Percentiles rank a stretch among this genome's conserved stretches.
These are phyloP conservation scores for Pulveroboletus sp. DNA, from an alignment of 768 basidiomycete species.

Conservation along the genomic window DNA sequence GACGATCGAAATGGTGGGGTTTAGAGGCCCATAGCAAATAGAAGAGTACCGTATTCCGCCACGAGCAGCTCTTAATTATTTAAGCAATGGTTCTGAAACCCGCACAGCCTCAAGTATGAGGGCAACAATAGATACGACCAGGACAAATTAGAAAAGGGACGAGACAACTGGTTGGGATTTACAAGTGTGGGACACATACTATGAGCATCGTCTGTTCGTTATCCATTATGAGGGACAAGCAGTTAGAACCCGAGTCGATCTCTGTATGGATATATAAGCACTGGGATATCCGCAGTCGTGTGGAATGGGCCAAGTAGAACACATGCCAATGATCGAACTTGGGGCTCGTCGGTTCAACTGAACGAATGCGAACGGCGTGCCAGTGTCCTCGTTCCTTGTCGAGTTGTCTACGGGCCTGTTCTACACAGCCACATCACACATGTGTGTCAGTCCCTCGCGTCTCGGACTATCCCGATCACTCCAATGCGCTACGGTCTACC, in stretches of 20 bases:
- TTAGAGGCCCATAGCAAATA: neutral
- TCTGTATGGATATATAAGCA: neutral
- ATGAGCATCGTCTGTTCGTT: too few relatives aligned
- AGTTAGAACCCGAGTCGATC: slow-evolving; percentile 33
- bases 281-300: neutral
- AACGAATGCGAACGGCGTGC: slow-evolving; percentile 21
- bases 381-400: too few relatives aligned
- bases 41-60: neutral
- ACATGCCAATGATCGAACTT: neutral
- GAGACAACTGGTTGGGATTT: too few relatives aligned
- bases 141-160: too few relatives aligned
- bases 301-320: neutral
- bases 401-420: neutral
- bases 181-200: too few relatives aligned
- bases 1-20: neutral
- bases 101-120: neutral
- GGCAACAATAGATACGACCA: neutral
- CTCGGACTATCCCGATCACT: slow-evolving; percentile 3
- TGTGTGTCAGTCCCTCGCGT: neutral
- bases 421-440: too few relatives aligned
- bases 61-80: neutral
- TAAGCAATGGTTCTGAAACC: neutral
- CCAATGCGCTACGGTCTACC: slow-evolving; percentile 54
- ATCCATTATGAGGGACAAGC: slow-evolving; percentile 38
- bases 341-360: slow-evolving; percentile 22